Conservation (phyloP, 129 eudicot species). For the Helichrysum umbraculigerum region DNA sequence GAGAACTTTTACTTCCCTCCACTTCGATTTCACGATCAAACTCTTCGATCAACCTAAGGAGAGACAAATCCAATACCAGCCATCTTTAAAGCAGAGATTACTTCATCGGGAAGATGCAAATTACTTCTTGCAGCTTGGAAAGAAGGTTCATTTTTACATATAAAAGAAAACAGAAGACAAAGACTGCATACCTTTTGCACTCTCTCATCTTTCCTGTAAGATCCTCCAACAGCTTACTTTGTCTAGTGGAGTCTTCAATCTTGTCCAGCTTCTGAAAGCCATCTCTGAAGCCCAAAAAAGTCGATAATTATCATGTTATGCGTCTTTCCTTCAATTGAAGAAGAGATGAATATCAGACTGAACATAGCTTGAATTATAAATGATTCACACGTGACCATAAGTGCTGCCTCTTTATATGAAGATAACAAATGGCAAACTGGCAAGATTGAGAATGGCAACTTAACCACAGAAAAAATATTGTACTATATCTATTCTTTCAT, state of each 20-base stretch:
- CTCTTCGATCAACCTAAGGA: slow-evolving; percentile 78
- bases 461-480: neutral
- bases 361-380: neutral
- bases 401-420: neutral
- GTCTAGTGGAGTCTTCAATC: slow-evolving; percentile 86
- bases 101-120: neutral
- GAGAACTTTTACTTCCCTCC: slow-evolving; percentile 75
- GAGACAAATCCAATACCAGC: neutral
- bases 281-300: slow-evolving; percentile 49
- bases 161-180: neutral
- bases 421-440: neutral
- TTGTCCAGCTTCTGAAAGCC: slow-evolving; percentile 98
- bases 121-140: slow-evolving; percentile 9
- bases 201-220: slow-evolving; percentile 97
- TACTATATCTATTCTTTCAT: neutral
- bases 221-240: slow-evolving; percentile 96
- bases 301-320: neutral
- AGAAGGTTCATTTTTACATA: neutral
- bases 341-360: neutral
- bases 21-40: slow-evolving; percentile 93
- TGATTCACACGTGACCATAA: neutral
- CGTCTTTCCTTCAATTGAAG: too few species aligned
- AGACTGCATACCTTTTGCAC: slow-evolving; percentile 71
- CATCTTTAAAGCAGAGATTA: neutral
- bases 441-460: neutral